Conservation (phyloP, 352 stramenopile species). For the Phytophthora kernoviae region DNA sequence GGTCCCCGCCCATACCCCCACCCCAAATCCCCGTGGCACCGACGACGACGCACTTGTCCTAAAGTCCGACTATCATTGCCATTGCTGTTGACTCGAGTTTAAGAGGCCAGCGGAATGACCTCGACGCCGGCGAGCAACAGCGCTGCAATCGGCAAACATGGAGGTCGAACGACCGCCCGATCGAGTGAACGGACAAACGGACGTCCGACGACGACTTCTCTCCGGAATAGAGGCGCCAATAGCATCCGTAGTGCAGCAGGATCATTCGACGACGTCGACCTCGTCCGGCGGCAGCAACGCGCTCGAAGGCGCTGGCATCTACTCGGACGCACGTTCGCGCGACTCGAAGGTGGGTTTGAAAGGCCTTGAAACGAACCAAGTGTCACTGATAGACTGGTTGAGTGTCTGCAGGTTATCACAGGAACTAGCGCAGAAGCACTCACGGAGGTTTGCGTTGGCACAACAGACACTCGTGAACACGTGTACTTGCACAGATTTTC, state of each 20-base stretch:
- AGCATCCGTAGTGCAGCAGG: not conserved
- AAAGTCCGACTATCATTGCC: constrained; percentile 13
- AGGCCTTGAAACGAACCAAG: constrained; percentile 7
- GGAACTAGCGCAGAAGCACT: constrained; percentile 47
- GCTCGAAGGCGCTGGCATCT: constrained; percentile 56
- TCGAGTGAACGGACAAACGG: not conserved
- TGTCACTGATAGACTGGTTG: not conserved
- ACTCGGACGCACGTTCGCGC: constrained; percentile 70
- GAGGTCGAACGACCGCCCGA: not conserved
- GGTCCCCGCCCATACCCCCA: constrained; percentile 16
- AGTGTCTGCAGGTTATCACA: constrained; percentile 44
- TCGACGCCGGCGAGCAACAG: constrained; percentile 18
- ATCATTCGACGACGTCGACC: constrained; percentile 1
- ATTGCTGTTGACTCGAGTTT: not conserved
- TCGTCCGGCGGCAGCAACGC: constrained; percentile 5
- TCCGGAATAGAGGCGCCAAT: not conserved
- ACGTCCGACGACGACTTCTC: not conserved
- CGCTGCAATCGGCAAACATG: constrained; percentile 6
- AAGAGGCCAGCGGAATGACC: constrained; percentile 17
- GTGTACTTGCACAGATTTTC: constrained; percentile 16
- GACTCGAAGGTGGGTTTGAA: constrained; percentile 53
- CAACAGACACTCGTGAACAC: constrained; percentile 60
- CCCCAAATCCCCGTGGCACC: constrained; percentile 29
- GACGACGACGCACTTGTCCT: constrained; percentile 20
- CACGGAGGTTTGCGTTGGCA: constrained; percentile 54